Conservation (phyloP, 306 rosid species). For the Pterocarpus macrocarpus region DNA sequence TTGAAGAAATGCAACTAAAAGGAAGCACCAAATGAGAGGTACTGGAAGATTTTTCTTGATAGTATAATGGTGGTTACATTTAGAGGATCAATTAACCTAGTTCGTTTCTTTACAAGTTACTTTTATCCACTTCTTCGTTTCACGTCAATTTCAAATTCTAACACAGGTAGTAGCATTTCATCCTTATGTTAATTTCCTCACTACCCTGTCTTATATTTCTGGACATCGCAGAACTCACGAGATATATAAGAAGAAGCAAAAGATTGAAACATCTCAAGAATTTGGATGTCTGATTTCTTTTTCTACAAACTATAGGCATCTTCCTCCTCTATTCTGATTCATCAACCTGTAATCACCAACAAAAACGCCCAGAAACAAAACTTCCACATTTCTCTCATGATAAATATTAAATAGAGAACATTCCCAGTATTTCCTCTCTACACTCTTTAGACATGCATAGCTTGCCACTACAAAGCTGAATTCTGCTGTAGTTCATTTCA, state of each 20-base stretch:
- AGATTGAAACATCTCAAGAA: neutral
- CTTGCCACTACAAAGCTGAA: neutral
- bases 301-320: slow-evolving; percentile 20
- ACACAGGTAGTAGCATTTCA: neutral
- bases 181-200: slow-evolving; percentile 21
- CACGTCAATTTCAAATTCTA: slow-evolving; percentile 4
- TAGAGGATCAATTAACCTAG: neutral
- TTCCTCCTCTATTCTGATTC: neutral
- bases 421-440: slow-evolving; percentile 4
- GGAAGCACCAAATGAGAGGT: neutral
- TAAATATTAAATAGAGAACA: neutral
- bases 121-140: neutral
- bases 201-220: slow-evolving; percentile 14
- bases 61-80: neutral
- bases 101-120: slow-evolving; percentile 10
- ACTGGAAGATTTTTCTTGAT: neutral
- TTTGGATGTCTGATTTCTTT: slow-evolving; percentile 27
- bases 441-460: neutral
- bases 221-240: neutral
- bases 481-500: slow-evolving; percentile 32
- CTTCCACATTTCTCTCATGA: neutral
- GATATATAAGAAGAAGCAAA: slow-evolving; percentile 1
- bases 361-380: slow-evolving; percentile 7
- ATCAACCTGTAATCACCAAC: slow-evolving; percentile 15
- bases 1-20: too few relatives aligned